Conservation (phyloP, 768 basidiomycete genomes). For the Mycena leptocephala region DNA sequence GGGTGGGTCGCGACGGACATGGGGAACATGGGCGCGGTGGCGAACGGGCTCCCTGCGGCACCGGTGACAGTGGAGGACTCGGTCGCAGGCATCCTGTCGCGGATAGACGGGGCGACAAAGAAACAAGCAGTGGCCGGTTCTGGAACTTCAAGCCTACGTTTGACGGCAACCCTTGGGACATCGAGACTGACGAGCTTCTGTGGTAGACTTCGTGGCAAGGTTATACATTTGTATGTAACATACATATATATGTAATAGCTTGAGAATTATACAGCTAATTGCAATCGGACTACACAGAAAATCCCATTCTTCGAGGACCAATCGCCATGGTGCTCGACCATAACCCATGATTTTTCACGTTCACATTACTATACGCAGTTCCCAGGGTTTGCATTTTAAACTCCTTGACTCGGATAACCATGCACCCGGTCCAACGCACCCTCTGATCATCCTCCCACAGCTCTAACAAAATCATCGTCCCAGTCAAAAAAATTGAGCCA, state of each 20-base stretch:
- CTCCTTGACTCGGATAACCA: too few species aligned
- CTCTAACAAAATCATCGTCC: constrained; percentile 17
- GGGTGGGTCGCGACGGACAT: neutral
- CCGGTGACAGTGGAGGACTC: neutral
- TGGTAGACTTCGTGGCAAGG: too few species aligned
- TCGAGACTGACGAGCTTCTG: neutral
- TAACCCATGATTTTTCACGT: too few species aligned
- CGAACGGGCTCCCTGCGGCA: neutral
- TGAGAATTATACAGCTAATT: too few species aligned
- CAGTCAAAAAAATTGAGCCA: constrained; percentile 17
- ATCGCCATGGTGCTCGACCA: too few species aligned
- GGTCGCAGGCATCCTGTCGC: neutral
- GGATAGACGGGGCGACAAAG: neutral
- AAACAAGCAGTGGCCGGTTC: neutral
- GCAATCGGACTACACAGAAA: too few species aligned
- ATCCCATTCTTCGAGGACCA: too few species aligned
- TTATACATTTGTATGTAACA: too few species aligned
- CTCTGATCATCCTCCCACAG: constrained; percentile 15
- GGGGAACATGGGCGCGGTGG: neutral
- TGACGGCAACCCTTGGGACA: neutral
- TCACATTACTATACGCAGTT: too few species aligned
- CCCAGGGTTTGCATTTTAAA: too few species aligned
- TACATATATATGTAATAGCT: too few species aligned
- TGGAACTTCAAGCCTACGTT: neutral
- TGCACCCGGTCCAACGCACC: neutral